phyloP scores from a whole-genome alignment of 768 basidiomycete species.

The Russula dissimulans region DNA sequence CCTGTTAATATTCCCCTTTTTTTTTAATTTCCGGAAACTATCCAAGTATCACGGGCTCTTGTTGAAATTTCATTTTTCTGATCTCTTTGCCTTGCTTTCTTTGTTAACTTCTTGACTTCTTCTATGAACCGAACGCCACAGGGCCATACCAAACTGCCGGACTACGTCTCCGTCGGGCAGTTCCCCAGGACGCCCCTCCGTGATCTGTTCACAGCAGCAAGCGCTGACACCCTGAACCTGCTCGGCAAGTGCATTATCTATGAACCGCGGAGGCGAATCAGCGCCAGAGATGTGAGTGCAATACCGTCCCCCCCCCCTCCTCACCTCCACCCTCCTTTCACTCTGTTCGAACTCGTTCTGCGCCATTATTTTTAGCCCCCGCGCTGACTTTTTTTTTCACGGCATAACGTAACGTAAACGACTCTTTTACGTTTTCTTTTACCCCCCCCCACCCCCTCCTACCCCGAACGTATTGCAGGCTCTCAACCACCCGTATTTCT shows the following conservation, averaged over 20 bases:
- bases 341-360: too few relatives aligned
- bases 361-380: not conserved
- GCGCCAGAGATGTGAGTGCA: conserved; percentile 59
- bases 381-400: not conserved
- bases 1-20: not conserved
- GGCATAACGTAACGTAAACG: too few relatives aligned
- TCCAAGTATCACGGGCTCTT: not conserved
- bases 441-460: too few relatives aligned
- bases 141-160: conserved; percentile 87
- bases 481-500: conserved; percentile 82
- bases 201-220: conserved; percentile 87
- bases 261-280: conserved; percentile 76
- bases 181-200: conserved; percentile 78
- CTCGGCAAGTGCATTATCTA: conserved; percentile 72
- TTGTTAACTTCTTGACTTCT: not conserved
- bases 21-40: too few relatives aligned
- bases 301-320: not conserved
- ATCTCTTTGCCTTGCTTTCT: too few relatives aligned
- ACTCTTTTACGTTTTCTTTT: too few relatives aligned
- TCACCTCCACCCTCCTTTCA: too few relatives aligned
- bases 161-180: conserved; percentile 79
- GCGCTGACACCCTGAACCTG: conserved; percentile 74
- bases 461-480: conserved; percentile 39
- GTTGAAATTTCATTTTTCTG: not conserved
- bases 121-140: conserved; percentile 23